Evolutionary conservation across 371 early-diverging fungal genomes (phyloP), one percentile per base, ranked within the genome.

Genomic region (Modicella reniformis): DNA sequence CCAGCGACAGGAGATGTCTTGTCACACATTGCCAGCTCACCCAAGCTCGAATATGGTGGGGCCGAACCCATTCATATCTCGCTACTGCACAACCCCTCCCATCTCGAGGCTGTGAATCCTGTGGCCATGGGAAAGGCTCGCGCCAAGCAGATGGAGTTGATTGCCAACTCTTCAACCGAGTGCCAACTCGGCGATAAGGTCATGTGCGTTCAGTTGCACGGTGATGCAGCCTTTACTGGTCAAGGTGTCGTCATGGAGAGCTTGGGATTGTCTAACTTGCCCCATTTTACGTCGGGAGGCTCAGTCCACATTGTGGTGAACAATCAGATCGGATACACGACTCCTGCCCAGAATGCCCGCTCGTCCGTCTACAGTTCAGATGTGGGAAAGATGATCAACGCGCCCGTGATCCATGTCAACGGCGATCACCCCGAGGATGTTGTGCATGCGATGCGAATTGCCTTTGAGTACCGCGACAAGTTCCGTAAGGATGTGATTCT

Each of bases 311-410:
- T 98, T 67, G 95, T 98, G 30, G 96, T 98, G 72, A 98, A 98
- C 81, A 98, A 98, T 80, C 98, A 98, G 83, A 85, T 97, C 34
- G 98, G 98, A 19, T 98, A 95, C 83, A 98, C 98, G 0, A 97
- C 98, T 12, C 93, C 94, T 12, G 93, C 96, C 10, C 91, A 89
- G 72, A 95, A 95, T 74, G 94, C 96, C 0, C 91, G 98, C 23
- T 95, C 95, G 5, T 92, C 95, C 25, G 83, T 88, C 13, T 98
- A 98, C 82, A 91, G 94, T 40, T 93, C 94, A 1, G 98, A 98
- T 67, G 90, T 98, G 66, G 97, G 90, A 54, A 98, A 98, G 82
- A 93, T 95, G 89, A 93, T 97, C 81, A 92, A 94, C 72, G 92
- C 93, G 0, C 98, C 98, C 10, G 92, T 98, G 3, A 89, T 98